A percentile compares a stretch with the other conserved stretches of the same genome.
Conservation (phyloP, 768 basidiomycete species). For the Crepidotus variabilis region DNA sequence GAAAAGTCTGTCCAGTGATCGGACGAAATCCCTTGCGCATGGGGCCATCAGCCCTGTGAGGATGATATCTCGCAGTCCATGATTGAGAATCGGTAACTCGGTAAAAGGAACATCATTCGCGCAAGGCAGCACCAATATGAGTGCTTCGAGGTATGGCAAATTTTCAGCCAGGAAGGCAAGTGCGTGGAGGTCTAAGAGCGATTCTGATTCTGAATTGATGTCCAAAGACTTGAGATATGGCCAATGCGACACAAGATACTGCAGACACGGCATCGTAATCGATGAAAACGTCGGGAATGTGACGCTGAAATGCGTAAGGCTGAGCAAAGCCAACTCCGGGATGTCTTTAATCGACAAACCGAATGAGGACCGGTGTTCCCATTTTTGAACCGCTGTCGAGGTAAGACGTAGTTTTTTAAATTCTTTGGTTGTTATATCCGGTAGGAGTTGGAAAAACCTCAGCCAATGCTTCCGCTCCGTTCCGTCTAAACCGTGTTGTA, state of each 20-base stretch:
- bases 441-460: too few relatives aligned
- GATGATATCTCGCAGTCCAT: neutral
- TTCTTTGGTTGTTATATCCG: too few relatives aligned
- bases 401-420: too few relatives aligned
- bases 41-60: neutral
- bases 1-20: neutral
- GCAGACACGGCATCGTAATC: neutral
- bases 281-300: neutral
- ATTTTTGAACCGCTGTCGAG: too few relatives aligned
- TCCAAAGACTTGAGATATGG: neutral
- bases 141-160: neutral
- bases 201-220: neutral
- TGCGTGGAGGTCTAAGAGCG: neutral
- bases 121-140: neutral
- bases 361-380: too few relatives aligned
- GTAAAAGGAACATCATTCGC: neutral
- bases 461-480: too few relatives aligned
- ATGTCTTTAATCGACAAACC: too few relatives aligned
- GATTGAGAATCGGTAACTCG: neutral
- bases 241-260: neutral
- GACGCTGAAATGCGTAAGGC: neutral
- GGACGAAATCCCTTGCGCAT: neutral
- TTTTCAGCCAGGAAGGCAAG: neutral
- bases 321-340: too few relatives aligned
- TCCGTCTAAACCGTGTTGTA: too few relatives aligned